A percentile compares a stretch with the other conserved stretches of the same genome.
Conservation (phyloP, 2,329 filamentous ascomycete genomes). For the Ophiocordyceps robertsii region DNA sequence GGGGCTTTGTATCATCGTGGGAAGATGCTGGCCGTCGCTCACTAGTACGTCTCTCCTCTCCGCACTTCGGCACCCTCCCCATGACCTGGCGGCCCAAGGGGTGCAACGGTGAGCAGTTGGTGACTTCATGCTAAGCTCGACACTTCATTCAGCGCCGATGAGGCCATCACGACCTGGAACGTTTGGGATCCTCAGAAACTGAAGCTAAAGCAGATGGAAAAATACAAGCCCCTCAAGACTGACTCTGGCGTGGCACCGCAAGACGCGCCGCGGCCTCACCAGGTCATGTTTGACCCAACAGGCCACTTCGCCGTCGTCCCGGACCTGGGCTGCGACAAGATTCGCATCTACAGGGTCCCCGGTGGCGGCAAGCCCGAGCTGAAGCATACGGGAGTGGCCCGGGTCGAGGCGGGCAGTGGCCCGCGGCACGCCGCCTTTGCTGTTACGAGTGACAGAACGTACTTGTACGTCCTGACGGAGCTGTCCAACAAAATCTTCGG, state of each 20-base stretch:
- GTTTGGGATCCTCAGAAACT: conserved; percentile 24
- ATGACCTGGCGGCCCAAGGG: not conserved
- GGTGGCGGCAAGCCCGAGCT: conserved; percentile 31
- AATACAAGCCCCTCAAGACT: conserved; percentile 24
- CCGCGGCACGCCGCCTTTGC: conserved; percentile 53
- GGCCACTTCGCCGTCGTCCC: conserved; percentile 49
- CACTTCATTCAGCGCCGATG: conserved; percentile 18
- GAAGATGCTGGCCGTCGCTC: conserved; percentile 25
- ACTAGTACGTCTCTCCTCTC: conserved; percentile 25
- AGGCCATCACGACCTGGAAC: conserved; percentile 30
- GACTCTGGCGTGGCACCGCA: conserved; percentile 33
- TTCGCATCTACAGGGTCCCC: conserved; percentile 36
- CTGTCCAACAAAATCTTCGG: conserved; percentile 41
- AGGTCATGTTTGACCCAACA: conserved; percentile 52
- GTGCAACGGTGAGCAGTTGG: not conserved
- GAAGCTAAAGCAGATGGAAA: conserved; percentile 20
- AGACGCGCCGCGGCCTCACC: conserved; percentile 47
- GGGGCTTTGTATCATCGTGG: conserved; percentile 27
- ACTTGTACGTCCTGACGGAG: conserved; percentile 49
- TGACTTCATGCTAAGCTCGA: not conserved
- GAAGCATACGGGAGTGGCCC: conserved; percentile 22
- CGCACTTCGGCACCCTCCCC: not conserved
- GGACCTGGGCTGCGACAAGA: conserved; percentile 50
- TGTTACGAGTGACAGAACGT: conserved; percentile 28
- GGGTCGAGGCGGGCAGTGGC: conserved; percentile 38